Base-by-base conservation (phyloP, 352 stramenopile genomes). In the Phytophthora citricola region DNA sequence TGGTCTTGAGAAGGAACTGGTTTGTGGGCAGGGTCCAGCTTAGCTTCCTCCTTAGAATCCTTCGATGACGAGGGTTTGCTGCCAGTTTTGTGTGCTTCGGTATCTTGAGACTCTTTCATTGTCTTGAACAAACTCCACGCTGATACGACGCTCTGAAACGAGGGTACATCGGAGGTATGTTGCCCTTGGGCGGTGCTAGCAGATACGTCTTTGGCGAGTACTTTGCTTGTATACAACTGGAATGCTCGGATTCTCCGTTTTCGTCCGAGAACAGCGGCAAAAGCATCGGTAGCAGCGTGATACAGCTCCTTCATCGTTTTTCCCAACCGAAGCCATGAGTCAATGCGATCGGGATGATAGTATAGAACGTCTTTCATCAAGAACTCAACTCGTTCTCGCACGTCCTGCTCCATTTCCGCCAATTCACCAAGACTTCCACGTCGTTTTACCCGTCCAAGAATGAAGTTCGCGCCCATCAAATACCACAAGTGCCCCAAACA, bases 251-350 rank as follows among this genome's bases (percentile, higher is more conserved):
- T 66, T 45, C 74, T 77, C 17, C 61, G 43, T n/a, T 87, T 71
- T 15, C 76, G 66, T 12, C 78, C 79, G 12, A 93, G 59, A 0
- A 90, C 24, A 6, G 83, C 71, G 0, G 76, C 74, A 56, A 84
- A 88, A 3, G 82, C 83, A 44, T 93, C 85, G 2, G 80, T 91
- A 3, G 75, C 63, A 31, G 80, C 71, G 36, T 92, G 81, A 55
- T 90, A 91, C 8, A 91, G 55, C 53, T 90, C 81, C 39, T 92
- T 91, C 63, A 87, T 84, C 8, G 81, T 85, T 38, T 86, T 79
- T 20, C 81, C 83, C 5, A 93, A 66, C 4, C 79, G 76, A 55
- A 89, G 51, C 85, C 85, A 93, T 2, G 85, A 91, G 58, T 86
- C 75, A 40, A 90, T 73, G 1, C 85, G 78, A 14, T 82, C 67